Percentiles rank a stretch among this genome's conserved stretches.
These are phyloP conservation scores for Yarrowia sp. DNA, from an alignment of 805 yeast genomes.

Conservation along the genomic window DNA sequence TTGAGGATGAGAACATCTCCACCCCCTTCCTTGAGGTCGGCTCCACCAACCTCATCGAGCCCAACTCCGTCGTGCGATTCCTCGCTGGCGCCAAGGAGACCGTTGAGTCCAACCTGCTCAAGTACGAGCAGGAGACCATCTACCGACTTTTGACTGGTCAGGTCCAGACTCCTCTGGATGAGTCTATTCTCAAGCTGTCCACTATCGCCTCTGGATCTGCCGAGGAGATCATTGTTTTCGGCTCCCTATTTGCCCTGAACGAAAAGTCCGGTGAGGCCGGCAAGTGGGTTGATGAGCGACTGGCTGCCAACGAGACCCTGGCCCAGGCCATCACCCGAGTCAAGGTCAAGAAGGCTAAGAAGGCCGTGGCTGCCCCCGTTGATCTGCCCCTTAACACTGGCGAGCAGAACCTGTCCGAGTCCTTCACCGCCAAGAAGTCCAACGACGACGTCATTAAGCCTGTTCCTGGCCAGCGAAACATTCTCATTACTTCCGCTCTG, in stretches of 20 bases:
- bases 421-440: conserved; percentile 25
- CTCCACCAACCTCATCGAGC: conserved; percentile 37
- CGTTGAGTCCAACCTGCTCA: conserved; percentile 27
- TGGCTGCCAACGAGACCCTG: conserved; percentile 10
- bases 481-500: conserved; percentile 89
- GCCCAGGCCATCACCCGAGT: conserved; percentile 24
- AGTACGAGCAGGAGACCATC: conserved; percentile 42
- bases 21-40: conserved; percentile 12
- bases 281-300: conserved; percentile 26
- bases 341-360: conserved; percentile 35
- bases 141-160: conserved; percentile 38
- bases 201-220: conserved; percentile 37
- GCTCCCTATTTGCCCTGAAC: conserved; percentile 44
- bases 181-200: conserved; percentile 32
- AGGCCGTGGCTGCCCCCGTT: conserved; percentile 40
- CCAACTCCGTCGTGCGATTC: conserved; percentile 52
- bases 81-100: conserved; percentile 34
- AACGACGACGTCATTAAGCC: conserved; percentile 52
- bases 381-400: conserved; percentile 44
- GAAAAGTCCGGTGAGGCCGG: conserved; percentile 35
- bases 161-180: conserved; percentile 29
- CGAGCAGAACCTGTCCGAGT: conserved; percentile 33
- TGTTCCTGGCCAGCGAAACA: conserved; percentile 66
- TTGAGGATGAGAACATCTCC: conserved; percentile 1
- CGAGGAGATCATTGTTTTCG: conserved; percentile 45